Conservation (phyloP, 2,329 filamentous ascomycete species). For the Fusarium sp. region DNA sequence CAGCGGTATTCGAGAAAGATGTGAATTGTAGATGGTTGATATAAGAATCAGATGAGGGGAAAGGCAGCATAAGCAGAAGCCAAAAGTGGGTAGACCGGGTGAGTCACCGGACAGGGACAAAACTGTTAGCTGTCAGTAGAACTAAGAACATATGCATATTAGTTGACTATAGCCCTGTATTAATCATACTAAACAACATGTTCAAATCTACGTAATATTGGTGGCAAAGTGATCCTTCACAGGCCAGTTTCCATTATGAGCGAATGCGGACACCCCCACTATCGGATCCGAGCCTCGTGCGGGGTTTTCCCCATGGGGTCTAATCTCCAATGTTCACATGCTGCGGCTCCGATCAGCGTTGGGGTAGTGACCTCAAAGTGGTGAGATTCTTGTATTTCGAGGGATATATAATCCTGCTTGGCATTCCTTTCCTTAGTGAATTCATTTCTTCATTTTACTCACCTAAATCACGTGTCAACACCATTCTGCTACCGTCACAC, state of each 20-base stretch:
- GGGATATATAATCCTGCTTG: background rate
- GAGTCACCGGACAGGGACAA: background rate
- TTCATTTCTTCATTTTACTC: accelerated
- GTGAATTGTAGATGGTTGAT: background rate
- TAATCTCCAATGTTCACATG: background rate
- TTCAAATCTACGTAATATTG: too few species aligned
- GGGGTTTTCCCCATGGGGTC: background rate
- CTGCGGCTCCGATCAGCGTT: background rate
- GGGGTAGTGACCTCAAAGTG: background rate
- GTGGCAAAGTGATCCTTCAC: background rate
- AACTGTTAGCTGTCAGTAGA: too few species aligned
- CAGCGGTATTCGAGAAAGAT: too few species aligned
- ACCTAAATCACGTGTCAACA: background rate
- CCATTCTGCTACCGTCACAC: background rate
- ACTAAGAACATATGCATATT: too few species aligned
- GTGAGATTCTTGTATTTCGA: background rate
- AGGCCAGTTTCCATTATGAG: too few species aligned
- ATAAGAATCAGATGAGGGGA: background rate
- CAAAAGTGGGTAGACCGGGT: background rate
- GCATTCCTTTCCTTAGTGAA: accelerated
- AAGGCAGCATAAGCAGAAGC: background rate
- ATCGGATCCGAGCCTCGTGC: background rate
- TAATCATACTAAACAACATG: too few species aligned
- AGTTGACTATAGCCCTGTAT: too few species aligned
- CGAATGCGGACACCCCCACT: background rate